Base-by-base conservation (phyloP, 345 rosid species). In the Brassica carinata region DNA sequence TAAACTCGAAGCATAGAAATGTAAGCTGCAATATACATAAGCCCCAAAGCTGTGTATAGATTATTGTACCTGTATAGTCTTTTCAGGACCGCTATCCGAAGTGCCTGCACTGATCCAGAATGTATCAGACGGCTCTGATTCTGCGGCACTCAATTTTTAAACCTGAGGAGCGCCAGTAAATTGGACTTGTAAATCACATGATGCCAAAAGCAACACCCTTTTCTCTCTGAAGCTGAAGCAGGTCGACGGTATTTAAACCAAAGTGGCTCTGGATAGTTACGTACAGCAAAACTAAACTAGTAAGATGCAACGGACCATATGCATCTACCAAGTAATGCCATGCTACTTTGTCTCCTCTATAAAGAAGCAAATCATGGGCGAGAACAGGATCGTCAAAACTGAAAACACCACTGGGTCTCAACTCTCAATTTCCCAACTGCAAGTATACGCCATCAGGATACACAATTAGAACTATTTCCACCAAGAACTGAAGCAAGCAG, bases 11-110 rank as follows among this genome's bases (percentile, higher is more conserved):
- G 31, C 76, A 64, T 64, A 30, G 34, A 58, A 29, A 0, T 40
- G 73, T 58, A 69, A 62, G 27, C 53, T 14, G 75, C 75, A 40
- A 29, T n/a, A 64, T 31, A 34, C 18, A 3, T 1, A 33, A 9
- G 30, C 18, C 45, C 53, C 43, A 78, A 70, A 48, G 14, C 11
- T 14, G 58, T 15, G 19, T 33, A 55, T 26, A 23, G 9, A 63
- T 53, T 55, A 26, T 26, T 43, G 65, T 67, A 79, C 74, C 74
- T 67, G 77, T 40, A 45, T 30, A 40, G 13, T 27, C 48, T 58
- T 40, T 43, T 29, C 29, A 67, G 53, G 58, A 53, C 59, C 7
- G 23, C 61, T 55, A 17, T 55, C 8, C 9, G 3, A 55, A 19
- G 57, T 14, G 70, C 40, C 43, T 67, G 70, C 57, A 13, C 69